Percentiles rank a stretch among this genome's conserved stretches.
These are phyloP conservation scores for Hyaloperonospora brassicae DNA, from an alignment of 352 stramenopile species.

Conservation along the genomic window DNA sequence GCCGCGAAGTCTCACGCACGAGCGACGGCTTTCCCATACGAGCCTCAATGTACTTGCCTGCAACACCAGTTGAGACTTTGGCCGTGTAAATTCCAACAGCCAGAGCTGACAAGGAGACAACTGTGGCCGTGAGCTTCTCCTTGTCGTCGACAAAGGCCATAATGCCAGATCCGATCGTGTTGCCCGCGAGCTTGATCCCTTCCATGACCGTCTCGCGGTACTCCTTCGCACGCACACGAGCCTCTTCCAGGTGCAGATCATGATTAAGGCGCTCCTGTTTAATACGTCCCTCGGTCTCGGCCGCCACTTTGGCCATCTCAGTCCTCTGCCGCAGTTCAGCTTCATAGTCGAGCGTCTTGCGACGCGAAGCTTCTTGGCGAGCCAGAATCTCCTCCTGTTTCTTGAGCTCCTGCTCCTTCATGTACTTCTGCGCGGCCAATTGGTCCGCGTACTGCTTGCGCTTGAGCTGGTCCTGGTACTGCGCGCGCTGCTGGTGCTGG, in stretches of 20 bases:
- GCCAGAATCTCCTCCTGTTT: slow-evolving; percentile 97
- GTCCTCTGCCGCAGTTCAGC: slow-evolving; percentile 91
- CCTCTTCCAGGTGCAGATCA: slow-evolving; percentile 95
- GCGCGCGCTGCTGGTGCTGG: slow-evolving; percentile 92
- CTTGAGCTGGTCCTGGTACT: slow-evolving; percentile 99
- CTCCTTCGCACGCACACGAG: slow-evolving; percentile 87
- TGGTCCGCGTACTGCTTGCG: slow-evolving; percentile 97
- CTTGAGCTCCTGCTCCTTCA: slow-evolving; percentile 94
- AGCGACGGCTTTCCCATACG: slow-evolving; percentile 95
- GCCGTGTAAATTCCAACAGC: slow-evolving; percentile 95
- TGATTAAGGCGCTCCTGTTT: slow-evolving; percentile 97
- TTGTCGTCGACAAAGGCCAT: slow-evolving; percentile 91
- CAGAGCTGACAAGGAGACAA: slow-evolving; percentile 89
- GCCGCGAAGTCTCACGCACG: slow-evolving; percentile 94
- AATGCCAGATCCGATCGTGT: slow-evolving; percentile 90
- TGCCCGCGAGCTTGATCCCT: slow-evolving; percentile 90
- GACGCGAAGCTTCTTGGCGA: slow-evolving; percentile 92
- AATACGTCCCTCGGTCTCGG: slow-evolving; percentile 93
- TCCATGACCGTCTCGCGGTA: slow-evolving; percentile 93
- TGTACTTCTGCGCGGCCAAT: slow-evolving; percentile 92
- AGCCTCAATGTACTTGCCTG: slow-evolving; percentile 93
- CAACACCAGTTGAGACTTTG: slow-evolving; percentile 88
- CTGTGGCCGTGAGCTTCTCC: slow-evolving; percentile 93
- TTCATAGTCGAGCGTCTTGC: slow-evolving; percentile 97
- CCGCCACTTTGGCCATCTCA: slow-evolving; percentile 92